Evolutionary conservation across 1,139 yeast species (phyloP).

Genomic region (Hansenula sp.): DNA sequence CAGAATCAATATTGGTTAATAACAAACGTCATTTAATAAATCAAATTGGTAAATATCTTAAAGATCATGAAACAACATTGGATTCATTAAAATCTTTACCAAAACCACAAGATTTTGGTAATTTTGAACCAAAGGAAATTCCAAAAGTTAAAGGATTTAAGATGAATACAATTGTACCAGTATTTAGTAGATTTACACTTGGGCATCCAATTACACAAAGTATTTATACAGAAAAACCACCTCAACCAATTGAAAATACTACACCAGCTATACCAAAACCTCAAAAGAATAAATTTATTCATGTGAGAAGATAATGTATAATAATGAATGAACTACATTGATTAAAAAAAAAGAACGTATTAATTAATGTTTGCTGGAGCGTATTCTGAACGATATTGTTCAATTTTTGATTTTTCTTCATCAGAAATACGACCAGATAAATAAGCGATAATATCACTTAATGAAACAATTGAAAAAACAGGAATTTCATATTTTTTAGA

Average conservation of each 20-base stretch:
- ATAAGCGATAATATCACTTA: conserved; percentile 68
- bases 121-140: conserved; percentile 54
- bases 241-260: conserved; percentile 23
- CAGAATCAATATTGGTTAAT: conserved; percentile 24
- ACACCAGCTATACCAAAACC: conserved; percentile 26
- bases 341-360: not conserved
- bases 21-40: conserved; percentile 68
- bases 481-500: conserved; percentile 72
- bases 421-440: conserved; percentile 50
- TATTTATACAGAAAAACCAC: conserved; percentile 51
- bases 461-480: conserved; percentile 73
- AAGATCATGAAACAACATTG: conserved; percentile 66
- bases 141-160: conserved; percentile 81
- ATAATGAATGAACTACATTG: not conserved
- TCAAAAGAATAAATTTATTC: conserved; percentile 40
- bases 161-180: conserved; percentile 83
- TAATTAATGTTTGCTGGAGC: conserved; percentile 18
- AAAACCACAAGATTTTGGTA: conserved; percentile 38
- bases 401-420: conserved; percentile 50
- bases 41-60: conserved; percentile 57
- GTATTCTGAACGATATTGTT: conserved; percentile 49
- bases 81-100: conserved; percentile 59
- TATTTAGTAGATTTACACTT: conserved; percentile 72
- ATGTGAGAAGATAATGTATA: conserved; percentile 23
- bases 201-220: conserved; percentile 81